phyloP scores from a whole-genome alignment of 805 yeast species.

The Wickerhamomyces subpelliculosus region DNA sequence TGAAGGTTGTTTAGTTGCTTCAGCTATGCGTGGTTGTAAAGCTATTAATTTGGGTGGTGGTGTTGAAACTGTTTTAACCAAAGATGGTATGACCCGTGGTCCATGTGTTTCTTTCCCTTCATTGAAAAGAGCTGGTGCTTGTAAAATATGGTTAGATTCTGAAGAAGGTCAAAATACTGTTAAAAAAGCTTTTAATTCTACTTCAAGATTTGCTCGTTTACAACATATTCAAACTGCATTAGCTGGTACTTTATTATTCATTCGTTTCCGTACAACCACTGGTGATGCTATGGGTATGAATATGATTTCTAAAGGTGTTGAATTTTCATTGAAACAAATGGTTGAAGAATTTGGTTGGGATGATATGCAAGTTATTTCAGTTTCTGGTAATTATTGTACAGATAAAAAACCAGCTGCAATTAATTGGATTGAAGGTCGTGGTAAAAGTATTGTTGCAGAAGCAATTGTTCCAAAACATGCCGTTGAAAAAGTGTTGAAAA shows the following conservation, averaged over 20 bases:
- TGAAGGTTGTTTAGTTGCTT: slow-evolving; percentile 97
- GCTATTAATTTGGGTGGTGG: slow-evolving; percentile 98
- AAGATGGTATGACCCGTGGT: slow-evolving; percentile 99
- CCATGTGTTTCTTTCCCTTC: slow-evolving; percentile 92
- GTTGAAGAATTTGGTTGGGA: slow-evolving; percentile 83
- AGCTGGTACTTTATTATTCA: slow-evolving; percentile 85
- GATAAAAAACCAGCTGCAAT: slow-evolving; percentile 98
- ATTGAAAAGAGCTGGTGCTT: slow-evolving; percentile 83
- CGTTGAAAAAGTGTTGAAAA: slow-evolving; percentile 77
- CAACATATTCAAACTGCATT: slow-evolving; percentile 87
- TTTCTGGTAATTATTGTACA: slow-evolving; percentile 95
- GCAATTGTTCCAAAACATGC: slow-evolving; percentile 80
- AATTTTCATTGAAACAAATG: slow-evolving; percentile 77
- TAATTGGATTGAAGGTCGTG: slow-evolving; percentile 99
- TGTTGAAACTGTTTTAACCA: slow-evolving; percentile 81
- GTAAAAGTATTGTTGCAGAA: slow-evolving; percentile 95
- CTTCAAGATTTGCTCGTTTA: slow-evolving; percentile 94
- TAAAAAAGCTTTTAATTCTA: slow-evolving; percentile 89
- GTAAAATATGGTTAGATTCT: slow-evolving; percentile 92
- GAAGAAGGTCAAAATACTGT: slow-evolving; percentile 82
- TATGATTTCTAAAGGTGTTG: slow-evolving; percentile 98
- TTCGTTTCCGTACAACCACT: slow-evolving; percentile 95
- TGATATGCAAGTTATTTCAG: slow-evolving; percentile 88
- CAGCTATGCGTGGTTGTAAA: slow-evolving; percentile 98
- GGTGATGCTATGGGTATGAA: slow-evolving; percentile 99